Conservation (phyloP, 1,284 basidiomycete genomes). For the Wolfiporia cocos region DNA sequence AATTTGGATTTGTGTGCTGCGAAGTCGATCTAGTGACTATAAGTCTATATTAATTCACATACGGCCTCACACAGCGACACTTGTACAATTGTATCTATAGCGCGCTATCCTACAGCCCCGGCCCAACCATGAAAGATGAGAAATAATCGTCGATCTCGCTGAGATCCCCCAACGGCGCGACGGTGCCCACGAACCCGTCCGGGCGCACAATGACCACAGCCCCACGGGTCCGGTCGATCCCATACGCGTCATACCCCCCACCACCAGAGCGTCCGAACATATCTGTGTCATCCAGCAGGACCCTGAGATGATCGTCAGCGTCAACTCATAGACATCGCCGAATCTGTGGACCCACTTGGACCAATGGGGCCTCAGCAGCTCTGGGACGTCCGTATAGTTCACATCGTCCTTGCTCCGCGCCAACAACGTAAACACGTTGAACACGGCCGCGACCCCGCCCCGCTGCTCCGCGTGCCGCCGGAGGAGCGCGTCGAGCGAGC, state of each 20-base stretch:
- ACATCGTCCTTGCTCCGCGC: constrained; percentile 40
- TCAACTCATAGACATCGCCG: neutral
- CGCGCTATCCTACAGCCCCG: too few relatives aligned
- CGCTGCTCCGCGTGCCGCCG: too few relatives aligned
- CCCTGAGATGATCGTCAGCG: constrained; percentile 15
- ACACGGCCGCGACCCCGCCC: too few relatives aligned
- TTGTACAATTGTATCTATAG: too few relatives aligned
- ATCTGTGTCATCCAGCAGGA: constrained; percentile 31
- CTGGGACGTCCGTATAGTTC: constrained; percentile 43
- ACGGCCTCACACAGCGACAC: too few relatives aligned
- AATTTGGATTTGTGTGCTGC: too few relatives aligned
- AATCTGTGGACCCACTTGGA: constrained; percentile 46
- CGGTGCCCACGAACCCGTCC: constrained; percentile 66
- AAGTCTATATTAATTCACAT: too few relatives aligned
- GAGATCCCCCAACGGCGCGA: constrained; percentile 42
- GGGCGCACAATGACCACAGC: constrained; percentile 65
- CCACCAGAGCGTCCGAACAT: constrained; percentile 31
- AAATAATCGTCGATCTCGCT: constrained; percentile 48
- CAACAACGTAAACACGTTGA: constrained; percentile 49
- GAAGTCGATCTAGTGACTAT: too few relatives aligned
- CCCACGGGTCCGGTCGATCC: constrained; percentile 47
- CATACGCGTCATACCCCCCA: constrained; percentile 41
- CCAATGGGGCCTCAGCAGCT: constrained; percentile 56
- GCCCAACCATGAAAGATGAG: constrained; percentile 29
- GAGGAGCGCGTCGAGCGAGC: too few relatives aligned